phyloP scores from a whole-genome alignment of 805 yeast genomes.

The Hanseniaspora lachancei region DNA sequence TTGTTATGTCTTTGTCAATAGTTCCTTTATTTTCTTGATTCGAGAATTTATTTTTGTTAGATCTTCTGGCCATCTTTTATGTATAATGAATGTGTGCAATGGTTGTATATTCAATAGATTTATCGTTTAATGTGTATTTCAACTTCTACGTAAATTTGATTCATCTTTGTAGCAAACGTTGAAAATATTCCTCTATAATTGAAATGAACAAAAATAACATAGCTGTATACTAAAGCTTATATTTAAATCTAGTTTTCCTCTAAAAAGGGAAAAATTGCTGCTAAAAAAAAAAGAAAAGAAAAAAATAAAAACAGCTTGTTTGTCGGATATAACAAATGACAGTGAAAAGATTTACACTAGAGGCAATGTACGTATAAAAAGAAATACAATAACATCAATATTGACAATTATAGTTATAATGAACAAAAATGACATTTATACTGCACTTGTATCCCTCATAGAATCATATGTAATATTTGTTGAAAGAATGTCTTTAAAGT shows the following conservation, averaged over 20 bases:
- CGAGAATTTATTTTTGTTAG: conserved; percentile 22
- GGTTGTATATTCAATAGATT: too few species aligned
- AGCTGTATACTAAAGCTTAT: not conserved
- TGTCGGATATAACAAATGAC: not conserved
- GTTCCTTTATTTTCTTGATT: not conserved
- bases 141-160: too few species aligned
- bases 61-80: conserved; percentile 12
- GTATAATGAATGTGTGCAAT: not conserved
- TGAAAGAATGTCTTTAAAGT: too few species aligned
- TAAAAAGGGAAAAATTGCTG: not conserved
- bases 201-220: not conserved
- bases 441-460: too few species aligned
- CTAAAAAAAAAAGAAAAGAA: not conserved
- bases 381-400: too few species aligned
- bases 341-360: too few species aligned
- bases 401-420: too few species aligned
- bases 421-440: too few species aligned
- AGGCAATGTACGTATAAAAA: too few species aligned
- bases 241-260: not conserved
- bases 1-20: conserved; percentile 27
- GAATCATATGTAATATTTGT: too few species aligned
- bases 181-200: not conserved
- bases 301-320: not conserved
- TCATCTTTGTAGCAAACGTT: not conserved
- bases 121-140: too few species aligned